Evolutionary conservation across 192 early-diverging fungal genomes (phyloP).

Genomic region (Spinellus fusiger): DNA sequence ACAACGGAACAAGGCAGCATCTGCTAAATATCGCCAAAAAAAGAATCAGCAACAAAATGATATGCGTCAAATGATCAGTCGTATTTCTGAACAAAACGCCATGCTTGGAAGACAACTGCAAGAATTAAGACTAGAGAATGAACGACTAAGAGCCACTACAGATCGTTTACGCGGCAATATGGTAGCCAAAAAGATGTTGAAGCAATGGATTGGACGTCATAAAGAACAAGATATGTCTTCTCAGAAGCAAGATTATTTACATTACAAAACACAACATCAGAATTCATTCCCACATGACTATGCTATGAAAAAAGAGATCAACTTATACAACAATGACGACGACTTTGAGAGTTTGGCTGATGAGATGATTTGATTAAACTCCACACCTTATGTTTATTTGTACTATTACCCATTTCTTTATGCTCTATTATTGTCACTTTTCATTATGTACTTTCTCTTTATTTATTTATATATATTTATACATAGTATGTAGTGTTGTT

Average conservation of each 20-base stretch:
- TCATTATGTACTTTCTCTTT: too few species aligned
- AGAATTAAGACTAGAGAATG: constrained; percentile 36
- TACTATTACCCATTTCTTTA: too few species aligned
- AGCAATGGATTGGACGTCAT: constrained; percentile 4
- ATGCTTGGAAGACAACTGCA: constrained; percentile 35
- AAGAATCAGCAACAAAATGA: constrained; percentile 49
- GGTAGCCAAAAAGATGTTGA: constrained; percentile 46
- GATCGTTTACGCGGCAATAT: constrained; percentile 44
- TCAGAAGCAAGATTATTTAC: too few species aligned
- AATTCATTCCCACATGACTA: background rate
- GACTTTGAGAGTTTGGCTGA: too few species aligned
- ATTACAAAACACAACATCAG: background rate
- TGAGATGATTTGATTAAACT: too few species aligned
- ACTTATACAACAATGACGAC: too few species aligned
- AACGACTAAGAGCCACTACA: constrained; percentile 30
- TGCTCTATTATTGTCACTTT: too few species aligned
- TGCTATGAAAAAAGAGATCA: too few species aligned
- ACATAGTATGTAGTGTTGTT: too few species aligned
- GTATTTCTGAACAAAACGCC: constrained; percentile 34
- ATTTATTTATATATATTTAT: too few species aligned
- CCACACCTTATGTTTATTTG: too few species aligned
- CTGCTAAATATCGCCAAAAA: constrained; percentile 53
- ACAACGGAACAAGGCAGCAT: constrained; percentile 51
- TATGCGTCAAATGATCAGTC: constrained; percentile 38
- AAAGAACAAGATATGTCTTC: background rate